Percentiles rank a stretch among this genome's conserved stretches.
Evolutionary conservation across 75 land plant genomes (phyloP).

Genomic region (Pseudotsuga menziesii): DNA sequence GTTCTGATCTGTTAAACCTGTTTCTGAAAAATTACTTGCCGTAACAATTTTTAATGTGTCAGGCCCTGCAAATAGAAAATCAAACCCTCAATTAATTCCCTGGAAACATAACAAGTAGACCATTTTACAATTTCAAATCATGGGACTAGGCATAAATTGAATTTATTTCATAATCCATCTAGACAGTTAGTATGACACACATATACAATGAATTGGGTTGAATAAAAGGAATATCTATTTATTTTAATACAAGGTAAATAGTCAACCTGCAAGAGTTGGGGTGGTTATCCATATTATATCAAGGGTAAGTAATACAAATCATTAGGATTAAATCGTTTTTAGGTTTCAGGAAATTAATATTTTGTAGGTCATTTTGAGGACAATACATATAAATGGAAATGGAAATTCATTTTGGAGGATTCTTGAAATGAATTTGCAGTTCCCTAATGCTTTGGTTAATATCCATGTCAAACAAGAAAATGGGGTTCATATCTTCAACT

Average conservation of each 20-base stretch:
- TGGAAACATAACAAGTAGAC: background rate
- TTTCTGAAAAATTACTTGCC: conserved; percentile 56
- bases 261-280: background rate
- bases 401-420: too few relatives aligned
- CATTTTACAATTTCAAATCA: background rate
- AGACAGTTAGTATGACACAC: background rate
- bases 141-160: background rate
- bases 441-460: background rate
- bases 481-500: too few relatives aligned
- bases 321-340: background rate
- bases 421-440: too few relatives aligned
- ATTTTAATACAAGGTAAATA: background rate
- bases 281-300: background rate
- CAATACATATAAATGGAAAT: too few relatives aligned
- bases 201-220: background rate
- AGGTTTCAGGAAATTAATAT: background rate
- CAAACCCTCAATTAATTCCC: background rate
- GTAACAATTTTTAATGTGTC: conserved; percentile 46
- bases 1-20: conserved; percentile 58
- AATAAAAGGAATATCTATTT: background rate
- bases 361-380: background rate
- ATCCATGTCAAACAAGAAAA: background rate
- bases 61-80: conserved; percentile 36
- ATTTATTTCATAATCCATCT: background rate
- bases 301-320: background rate